A percentile compares a stretch with the other conserved stretches of the same genome.
phyloP scores from a whole-genome alignment of 2,329 filamentous ascomycete genomes.

The Whalleya microplaca region DNA sequence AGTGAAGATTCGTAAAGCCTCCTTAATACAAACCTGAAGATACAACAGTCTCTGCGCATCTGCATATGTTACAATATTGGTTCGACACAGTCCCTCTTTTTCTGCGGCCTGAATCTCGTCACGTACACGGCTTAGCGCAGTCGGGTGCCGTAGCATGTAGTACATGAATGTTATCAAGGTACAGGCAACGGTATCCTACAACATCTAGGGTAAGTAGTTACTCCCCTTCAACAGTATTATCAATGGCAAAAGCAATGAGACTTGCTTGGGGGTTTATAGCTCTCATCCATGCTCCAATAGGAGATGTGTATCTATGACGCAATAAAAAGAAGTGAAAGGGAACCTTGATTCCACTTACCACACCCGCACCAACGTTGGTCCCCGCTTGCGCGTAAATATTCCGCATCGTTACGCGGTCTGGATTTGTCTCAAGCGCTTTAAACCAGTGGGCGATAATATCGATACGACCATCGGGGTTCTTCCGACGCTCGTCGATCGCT shows the following conservation, averaged over 20 bases:
- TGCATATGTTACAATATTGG: constrained; percentile 24
- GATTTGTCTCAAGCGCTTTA: constrained; percentile 15
- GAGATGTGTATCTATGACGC: too few relatives aligned
- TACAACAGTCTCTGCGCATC: constrained; percentile 38
- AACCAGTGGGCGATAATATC: constrained; percentile 25
- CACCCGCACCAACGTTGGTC: constrained; percentile 4
- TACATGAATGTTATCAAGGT: constrained; percentile 34
- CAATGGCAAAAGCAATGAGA: too few relatives aligned
- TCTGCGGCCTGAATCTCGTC: constrained; percentile 29
- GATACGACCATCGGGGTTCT: constrained; percentile 18
- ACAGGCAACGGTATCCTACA: constrained; percentile 25
- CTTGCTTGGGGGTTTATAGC: too few relatives aligned
- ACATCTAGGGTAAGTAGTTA: constrained; percentile 24
- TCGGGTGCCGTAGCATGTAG: constrained; percentile 28
- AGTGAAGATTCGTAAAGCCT: constrained; percentile 35
- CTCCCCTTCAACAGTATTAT: constrained; percentile 19
- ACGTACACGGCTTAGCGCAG: constrained; percentile 11
- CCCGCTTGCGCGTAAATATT: background rate
- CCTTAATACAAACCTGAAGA: constrained; percentile 41
- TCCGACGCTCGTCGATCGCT: constrained; percentile 2
- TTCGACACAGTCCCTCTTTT: constrained; percentile 10
- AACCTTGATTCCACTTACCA: too few relatives aligned
- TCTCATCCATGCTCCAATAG: too few relatives aligned
- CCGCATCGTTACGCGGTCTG: constrained; percentile 23
- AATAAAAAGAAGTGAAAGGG: too few relatives aligned